A percentile compares a stretch with the other conserved stretches of the same genome.
phyloP scores from a whole-genome alignment of 805 yeast genomes.

The Suhomyces tanzawaensis region DNA sequence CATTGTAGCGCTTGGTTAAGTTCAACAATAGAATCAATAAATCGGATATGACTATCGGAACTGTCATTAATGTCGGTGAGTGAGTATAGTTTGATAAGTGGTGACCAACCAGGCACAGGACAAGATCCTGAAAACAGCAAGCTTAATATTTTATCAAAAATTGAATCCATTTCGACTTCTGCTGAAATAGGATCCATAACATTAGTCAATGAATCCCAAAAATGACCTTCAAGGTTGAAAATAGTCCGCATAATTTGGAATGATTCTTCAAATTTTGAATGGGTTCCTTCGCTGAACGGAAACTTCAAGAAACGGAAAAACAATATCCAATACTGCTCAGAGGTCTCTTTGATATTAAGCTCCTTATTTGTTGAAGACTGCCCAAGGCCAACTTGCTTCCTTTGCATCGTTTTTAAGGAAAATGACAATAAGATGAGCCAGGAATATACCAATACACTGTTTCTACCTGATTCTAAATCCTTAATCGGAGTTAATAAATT shows the following conservation, averaged over 20 bases:
- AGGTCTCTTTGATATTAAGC: not conserved
- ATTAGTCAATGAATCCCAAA: slow-evolving; percentile 27
- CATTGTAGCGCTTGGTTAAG: slow-evolving; percentile 25
- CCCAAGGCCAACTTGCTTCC: too few relatives aligned
- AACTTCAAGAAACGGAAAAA: slow-evolving; percentile 13
- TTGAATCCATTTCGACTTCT: slow-evolving; percentile 8
- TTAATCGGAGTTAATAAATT: slow-evolving; percentile 8
- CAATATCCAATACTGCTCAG: slow-evolving; percentile 9
- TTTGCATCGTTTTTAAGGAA: not conserved
- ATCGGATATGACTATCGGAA: slow-evolving; percentile 22
- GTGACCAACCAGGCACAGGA: slow-evolving; percentile 21
- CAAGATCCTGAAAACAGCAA: slow-evolving; percentile 16
- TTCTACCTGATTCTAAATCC: slow-evolving; percentile 1
- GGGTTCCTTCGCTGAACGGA: slow-evolving; percentile 4
- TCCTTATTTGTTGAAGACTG: not conserved
- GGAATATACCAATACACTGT: slow-evolving; percentile 13
- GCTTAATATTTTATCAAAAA: slow-evolving; percentile 18
- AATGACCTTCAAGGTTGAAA: slow-evolving; percentile 11
- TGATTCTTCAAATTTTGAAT: slow-evolving; percentile 17
- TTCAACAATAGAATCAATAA: slow-evolving; percentile 27
- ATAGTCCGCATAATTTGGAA: slow-evolving; percentile 19
- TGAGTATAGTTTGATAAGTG: slow-evolving; percentile 22
- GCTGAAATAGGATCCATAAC: slow-evolving; percentile 15
- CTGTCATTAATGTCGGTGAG: slow-evolving; percentile 11
- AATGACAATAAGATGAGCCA: slow-evolving; percentile 14